Evolutionary conservation across 345 rosid species (phyloP), one percentile per base, ranked within the genome.

Genomic region (Viola odorata): DNA sequence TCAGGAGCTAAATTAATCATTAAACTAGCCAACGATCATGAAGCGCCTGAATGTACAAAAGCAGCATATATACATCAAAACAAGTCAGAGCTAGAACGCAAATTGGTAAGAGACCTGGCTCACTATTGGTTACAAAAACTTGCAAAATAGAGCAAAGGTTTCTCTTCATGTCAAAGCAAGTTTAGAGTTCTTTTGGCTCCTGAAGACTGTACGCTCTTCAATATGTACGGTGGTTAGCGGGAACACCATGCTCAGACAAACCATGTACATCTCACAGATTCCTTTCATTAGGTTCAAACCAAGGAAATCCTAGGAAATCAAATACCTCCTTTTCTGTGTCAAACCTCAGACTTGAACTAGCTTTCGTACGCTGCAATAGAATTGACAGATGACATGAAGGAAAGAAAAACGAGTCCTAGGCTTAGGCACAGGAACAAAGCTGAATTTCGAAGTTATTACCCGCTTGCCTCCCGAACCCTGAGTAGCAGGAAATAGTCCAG

Each of bases 401-500:
- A 16, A 16, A 41, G 37, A 61, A 0, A 5, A 12, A n/a, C n/a
- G n/a, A n/a, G n/a, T n/a, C n/a, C n/a, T n/a, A 10, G 17, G 36
- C 60, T 51, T 11, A 37, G 63, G 40, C 12, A 48, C 6, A 5
- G n/a, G 36, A 16, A 42, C 50, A 44, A 11, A n/a, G 17, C n/a
- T 45, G 38, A 52, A 14, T 54, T 39, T 32, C 14, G 61, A 36
- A 11, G 60, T 63, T 23, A 8, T 73, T 81, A 92, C 98, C 82
- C 82, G 77, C 75, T 83, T 89, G 55, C 94, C 80, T 5, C 84
- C 79, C n/a, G 96, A 87, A 60, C 91, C 82, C 8, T 66, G 89
- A 60, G 89, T 90, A 37, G 91, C 90, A n/a, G 87, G 95, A 75
- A 86, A 94, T 13, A 94, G 68, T 45, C 97, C 99, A 36, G 95